These are phyloP conservation scores for Cyberlindnera maritima DNA, from an alignment of 805 yeast species.

Conservation along the genomic window DNA sequence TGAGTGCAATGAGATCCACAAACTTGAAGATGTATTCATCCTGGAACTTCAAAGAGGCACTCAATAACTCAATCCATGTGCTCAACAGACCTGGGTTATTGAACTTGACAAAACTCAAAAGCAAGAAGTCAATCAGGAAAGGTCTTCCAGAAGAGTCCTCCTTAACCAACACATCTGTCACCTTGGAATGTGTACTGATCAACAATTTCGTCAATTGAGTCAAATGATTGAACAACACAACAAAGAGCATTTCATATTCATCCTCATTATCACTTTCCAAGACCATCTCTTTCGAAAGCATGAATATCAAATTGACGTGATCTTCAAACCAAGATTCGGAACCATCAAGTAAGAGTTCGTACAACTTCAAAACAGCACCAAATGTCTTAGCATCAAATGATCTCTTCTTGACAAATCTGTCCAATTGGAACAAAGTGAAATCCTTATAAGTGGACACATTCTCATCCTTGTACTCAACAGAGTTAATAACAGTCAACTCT, in stretches of 20 bases:
- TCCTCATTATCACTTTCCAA: conserved; percentile 11
- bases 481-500: conserved; percentile 58
- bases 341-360: conserved; percentile 51
- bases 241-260: conserved; percentile 21
- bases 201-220: conserved; percentile 21
- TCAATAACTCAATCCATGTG: conserved; percentile 22
- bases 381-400: conserved; percentile 37
- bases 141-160: conserved; percentile 16
- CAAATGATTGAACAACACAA: conserved; percentile 25
- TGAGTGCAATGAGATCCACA: conserved; percentile 23
- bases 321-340: conserved; percentile 50
- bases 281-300: conserved; percentile 30
- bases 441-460: conserved; percentile 60
- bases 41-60: conserved; percentile 23
- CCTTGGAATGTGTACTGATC: conserved; percentile 18
- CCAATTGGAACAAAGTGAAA: conserved; percentile 43
- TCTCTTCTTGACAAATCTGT: conserved; percentile 41
- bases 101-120: conserved; percentile 23
- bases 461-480: conserved; percentile 41
- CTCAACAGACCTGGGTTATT: conserved; percentile 21
- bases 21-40: conserved; percentile 26
- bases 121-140: conserved; percentile 23
- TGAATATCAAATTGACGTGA: conserved; percentile 41
- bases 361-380: conserved; percentile 42
- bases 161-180: conserved; percentile 16